phyloP scores from a whole-genome alignment of 2,329 filamentous ascomycete genomes.

The Fusarium oligoseptatum region DNA sequence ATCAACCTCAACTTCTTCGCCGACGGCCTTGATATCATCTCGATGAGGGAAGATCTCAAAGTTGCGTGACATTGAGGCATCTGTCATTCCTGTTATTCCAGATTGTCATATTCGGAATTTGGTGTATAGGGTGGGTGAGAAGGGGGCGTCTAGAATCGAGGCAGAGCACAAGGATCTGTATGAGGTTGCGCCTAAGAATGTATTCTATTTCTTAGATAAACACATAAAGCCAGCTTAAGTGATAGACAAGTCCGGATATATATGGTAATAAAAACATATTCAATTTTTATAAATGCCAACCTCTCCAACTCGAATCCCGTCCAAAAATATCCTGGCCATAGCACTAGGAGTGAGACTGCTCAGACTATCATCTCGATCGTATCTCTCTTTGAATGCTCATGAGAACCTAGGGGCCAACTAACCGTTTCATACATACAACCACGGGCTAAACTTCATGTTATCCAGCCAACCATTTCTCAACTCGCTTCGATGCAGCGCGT shows the following conservation, averaged over 20 bases:
- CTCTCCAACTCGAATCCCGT: too few relatives aligned
- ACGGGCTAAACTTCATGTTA: not conserved
- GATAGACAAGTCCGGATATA: not conserved
- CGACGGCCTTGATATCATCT: slow-evolving; percentile 68
- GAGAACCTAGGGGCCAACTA: not conserved
- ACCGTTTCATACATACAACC: not conserved
- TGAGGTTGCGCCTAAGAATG: not conserved
- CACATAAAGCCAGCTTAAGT: not conserved
- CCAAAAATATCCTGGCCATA: too few relatives aligned
- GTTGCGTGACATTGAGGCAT: slow-evolving; percentile 32
- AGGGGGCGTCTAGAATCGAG: slow-evolving; percentile 51
- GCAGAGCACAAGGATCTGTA: not conserved
- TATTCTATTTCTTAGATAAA: not conserved
- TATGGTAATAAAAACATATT: not conserved
- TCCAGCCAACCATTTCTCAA: not conserved
- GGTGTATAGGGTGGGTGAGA: slow-evolving; percentile 72
- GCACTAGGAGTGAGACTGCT: too few relatives aligned
- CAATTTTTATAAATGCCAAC: too few relatives aligned
- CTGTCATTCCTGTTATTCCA: slow-evolving; percentile 64
- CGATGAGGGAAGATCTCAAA: slow-evolving; percentile 60
- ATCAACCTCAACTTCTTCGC: slow-evolving; percentile 73
- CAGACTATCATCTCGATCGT: too few relatives aligned
- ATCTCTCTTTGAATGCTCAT: not conserved
- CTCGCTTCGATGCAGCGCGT: not conserved
- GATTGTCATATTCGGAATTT: slow-evolving; percentile 71